These are phyloP conservation scores for Naganishia randhawae DNA, from an alignment of 768 basidiomycete species.

Conservation along the genomic window DNA sequence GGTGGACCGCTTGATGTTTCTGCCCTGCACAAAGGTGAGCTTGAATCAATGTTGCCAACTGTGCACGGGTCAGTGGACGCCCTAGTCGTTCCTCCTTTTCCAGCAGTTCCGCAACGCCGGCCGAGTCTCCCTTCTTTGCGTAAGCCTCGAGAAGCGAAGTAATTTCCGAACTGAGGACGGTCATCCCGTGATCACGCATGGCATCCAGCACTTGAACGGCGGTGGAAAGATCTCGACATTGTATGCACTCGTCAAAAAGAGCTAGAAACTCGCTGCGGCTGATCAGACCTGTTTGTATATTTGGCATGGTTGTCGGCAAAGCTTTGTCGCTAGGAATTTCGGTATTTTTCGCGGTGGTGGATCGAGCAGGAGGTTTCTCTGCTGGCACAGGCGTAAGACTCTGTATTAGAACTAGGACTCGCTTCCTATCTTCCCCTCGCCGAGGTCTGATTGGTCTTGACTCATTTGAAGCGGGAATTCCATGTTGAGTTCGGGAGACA, in stretches of 20 bases:
- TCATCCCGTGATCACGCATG: conserved; percentile 44
- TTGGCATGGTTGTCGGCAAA: neutral
- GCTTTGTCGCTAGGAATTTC: neutral
- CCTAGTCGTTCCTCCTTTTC: neutral
- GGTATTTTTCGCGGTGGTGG: neutral
- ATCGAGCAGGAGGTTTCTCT: neutral
- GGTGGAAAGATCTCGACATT: conserved; percentile 55
- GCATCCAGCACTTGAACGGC: conserved; percentile 56
- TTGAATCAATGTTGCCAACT: conserved; percentile 67
- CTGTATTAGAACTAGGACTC: neutral
- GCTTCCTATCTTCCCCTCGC: neutral
- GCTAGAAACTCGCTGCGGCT: conserved; percentile 59
- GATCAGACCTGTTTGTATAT: conserved; percentile 53
- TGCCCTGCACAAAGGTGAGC: conserved; percentile 56
- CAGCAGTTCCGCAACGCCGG: conserved; percentile 9
- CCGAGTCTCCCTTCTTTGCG: conserved; percentile 17
- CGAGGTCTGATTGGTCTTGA: neutral
- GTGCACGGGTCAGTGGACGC: conserved; percentile 24
- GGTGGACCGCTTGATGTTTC: conserved; percentile 62
- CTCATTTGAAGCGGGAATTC: neutral
- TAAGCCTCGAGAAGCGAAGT: conserved; percentile 1
- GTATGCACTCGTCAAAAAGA: conserved; percentile 58
- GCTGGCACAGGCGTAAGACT: neutral
- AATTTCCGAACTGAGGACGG: neutral
- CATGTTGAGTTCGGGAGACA: neutral